phyloP scores from a whole-genome alignment of 345 rosid species.

The Eucalyptus erythrocorys region DNA sequence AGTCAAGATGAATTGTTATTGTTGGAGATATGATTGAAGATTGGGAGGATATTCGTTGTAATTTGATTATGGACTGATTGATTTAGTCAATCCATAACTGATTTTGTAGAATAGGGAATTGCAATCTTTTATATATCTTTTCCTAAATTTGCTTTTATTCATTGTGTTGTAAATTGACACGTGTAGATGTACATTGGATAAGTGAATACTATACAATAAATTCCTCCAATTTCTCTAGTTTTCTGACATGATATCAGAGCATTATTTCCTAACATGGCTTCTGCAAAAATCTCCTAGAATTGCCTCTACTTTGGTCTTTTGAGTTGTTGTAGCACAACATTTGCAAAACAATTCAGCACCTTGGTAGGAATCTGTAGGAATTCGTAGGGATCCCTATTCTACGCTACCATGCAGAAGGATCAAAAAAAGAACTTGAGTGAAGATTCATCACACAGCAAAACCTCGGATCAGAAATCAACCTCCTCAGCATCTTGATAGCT shows the following conservation, averaged over 20 bases:
- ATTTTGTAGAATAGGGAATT: not conserved
- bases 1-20: not conserved
- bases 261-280: not conserved
- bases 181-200: not conserved
- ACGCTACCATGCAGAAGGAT: not conserved
- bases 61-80: not conserved
- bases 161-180: no score
- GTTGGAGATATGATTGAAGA: not conserved
- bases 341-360: not conserved
- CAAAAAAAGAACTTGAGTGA: not conserved
- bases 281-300: not conserved
- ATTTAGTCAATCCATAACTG: not conserved
- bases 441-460: not conserved
- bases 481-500: not conserved
- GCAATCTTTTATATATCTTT: not conserved
- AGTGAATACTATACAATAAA: not conserved
- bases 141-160: not conserved
- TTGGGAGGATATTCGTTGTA: not conserved
- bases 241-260: not conserved
- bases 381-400: no score
- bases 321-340: not conserved
- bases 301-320: not conserved
- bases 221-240: not conserved
- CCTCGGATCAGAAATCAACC: not conserved
- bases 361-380: not conserved